Percentiles rank a stretch among this genome's conserved stretches.
phyloP scores from a whole-genome alignment of 345 rosid genomes.

The Rhodomyrtus tomentosa region DNA sequence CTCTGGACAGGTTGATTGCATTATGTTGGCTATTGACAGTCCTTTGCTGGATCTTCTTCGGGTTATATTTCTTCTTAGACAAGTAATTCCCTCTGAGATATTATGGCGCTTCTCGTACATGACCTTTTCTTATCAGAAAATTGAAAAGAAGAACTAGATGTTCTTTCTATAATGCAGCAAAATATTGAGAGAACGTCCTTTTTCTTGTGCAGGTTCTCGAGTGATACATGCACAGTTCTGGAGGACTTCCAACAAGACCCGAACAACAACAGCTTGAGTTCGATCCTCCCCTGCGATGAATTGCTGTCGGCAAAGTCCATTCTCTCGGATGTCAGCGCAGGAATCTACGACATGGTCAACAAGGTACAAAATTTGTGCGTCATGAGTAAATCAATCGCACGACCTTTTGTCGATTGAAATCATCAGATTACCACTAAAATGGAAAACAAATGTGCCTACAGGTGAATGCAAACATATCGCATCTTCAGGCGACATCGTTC shows the following conservation, averaged over 20 bases:
- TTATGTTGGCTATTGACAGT: slow-evolving; percentile 52
- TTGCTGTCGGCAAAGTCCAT: slow-evolving; percentile 33
- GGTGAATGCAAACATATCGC: slow-evolving; percentile 52
- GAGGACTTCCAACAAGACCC: slow-evolving; percentile 49
- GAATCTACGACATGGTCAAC: slow-evolving; percentile 37
- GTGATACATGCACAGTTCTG: slow-evolving; percentile 47
- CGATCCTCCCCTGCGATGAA: slow-evolving; percentile 58
- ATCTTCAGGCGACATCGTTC: slow-evolving; percentile 5
- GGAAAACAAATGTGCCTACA: not conserved
- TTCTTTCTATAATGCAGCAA: not conserved
- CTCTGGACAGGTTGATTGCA: slow-evolving; percentile 32
- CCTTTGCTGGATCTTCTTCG: slow-evolving; percentile 52
- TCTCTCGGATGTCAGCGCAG: slow-evolving; percentile 31
- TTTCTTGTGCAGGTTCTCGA: slow-evolving; percentile 36
- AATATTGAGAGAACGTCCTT: not conserved
- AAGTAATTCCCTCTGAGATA: slow-evolving; percentile 18
- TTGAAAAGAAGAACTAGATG: not conserved
- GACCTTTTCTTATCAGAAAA: not conserved
- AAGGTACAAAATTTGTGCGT: slow-evolving; percentile 12
- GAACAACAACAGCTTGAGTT: slow-evolving; percentile 48
- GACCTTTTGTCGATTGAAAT: not conserved
- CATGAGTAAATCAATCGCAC: not conserved
- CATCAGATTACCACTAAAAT: not conserved
- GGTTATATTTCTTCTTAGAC: slow-evolving; percentile 42
- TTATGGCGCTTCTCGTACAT: not conserved